Base-by-base conservation (phyloP, 352 stramenopile species). In the Pelagophyceae sp. region DNA sequence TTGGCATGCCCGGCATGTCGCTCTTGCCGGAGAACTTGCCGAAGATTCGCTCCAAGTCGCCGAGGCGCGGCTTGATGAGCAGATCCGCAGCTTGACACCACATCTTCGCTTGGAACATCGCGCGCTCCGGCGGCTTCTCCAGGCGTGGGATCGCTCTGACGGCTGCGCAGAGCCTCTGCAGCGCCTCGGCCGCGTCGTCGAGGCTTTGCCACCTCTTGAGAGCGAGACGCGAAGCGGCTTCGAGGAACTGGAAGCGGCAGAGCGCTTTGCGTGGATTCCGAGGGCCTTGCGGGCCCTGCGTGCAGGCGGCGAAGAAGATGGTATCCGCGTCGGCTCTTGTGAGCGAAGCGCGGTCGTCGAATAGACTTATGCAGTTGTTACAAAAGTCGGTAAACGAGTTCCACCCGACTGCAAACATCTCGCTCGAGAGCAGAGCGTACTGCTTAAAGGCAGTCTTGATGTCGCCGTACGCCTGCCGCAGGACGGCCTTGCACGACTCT, bases 171-270 rank as follows among this genome's bases (percentile, higher is more conserved):
- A 38, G 17, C 29, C 23, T 38, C 11, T 17, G 29, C 29, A 71
- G 11, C 3, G 61, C 61, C 6, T 37, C 61, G 61, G 29, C 19
- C n/a, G 61, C 6, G 29, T 71, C 61, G 61, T 37, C 27, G 31
- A 31, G 6, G 2, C 3, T 31, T 1, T 45, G 17, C 61, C 61
- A 71, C 5, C 61, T 27, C 19, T 38, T 38, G 31, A 71, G 19
- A 1, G 19, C 61, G 29, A 71, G 31, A 1, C 31, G 3, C 3
- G n/a, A 27, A 31, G 38, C 33, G 31, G 61, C 61, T 1, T 71
- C 61, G 61, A 71, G 61, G 61, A 71, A 71, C n/a, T 71, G 61
- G 61, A 71, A 71, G 27, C 61, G 61, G 31, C 29, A 38, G 19
- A 71, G 61, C 3, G 61, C 15, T 25, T 71, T 71, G 2, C 1